These are phyloP conservation scores for Zopfochytrium polystomum DNA, from an alignment of 371 early-diverging fungal genomes.

Conservation along the genomic window DNA sequence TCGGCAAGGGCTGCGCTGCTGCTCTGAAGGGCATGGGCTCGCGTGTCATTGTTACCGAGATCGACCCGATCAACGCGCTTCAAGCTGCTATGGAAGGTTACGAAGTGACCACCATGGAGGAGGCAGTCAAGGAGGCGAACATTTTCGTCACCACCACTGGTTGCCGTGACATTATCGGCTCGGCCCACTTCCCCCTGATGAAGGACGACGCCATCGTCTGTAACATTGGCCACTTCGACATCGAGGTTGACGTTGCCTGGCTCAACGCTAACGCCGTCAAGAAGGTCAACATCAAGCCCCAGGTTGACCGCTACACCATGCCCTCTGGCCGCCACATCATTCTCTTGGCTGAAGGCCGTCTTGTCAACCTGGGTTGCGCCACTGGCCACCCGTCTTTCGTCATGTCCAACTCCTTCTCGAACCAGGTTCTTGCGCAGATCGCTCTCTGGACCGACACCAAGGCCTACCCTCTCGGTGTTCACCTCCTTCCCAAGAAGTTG, in stretches of 20 bases:
- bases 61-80: conserved; percentile 99
- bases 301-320: conserved; percentile 96
- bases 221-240: conserved; percentile 99
- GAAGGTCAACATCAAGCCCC: conserved; percentile 95
- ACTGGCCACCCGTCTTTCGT: conserved; percentile 98
- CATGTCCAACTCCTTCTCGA: conserved; percentile 99
- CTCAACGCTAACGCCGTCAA: conserved; percentile 89
- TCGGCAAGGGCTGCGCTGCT: conserved; percentile 99
- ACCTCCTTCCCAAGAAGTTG: conserved; percentile 97
- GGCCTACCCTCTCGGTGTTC: conserved; percentile 92
- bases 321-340: conserved; percentile 92
- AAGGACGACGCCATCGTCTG: conserved; percentile 98
- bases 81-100: conserved; percentile 99
- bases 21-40: conserved; percentile 98
- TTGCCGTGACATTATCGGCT: conserved; percentile 96
- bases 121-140: conserved; percentile 85
- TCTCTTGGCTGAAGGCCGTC: conserved; percentile 95
- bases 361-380: conserved; percentile 99
- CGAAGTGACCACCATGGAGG: conserved; percentile 98
- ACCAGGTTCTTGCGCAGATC: conserved; percentile 98
- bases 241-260: conserved; percentile 99
- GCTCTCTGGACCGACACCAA: conserved; percentile 93
- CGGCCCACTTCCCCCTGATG: conserved; percentile 87
- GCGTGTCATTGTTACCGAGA: conserved; percentile 95
- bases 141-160: conserved; percentile 99